These are phyloP conservation scores for Trichophyton simii DNA, from an alignment of 2,329 filamentous ascomycete genomes.

Conservation along the genomic window DNA sequence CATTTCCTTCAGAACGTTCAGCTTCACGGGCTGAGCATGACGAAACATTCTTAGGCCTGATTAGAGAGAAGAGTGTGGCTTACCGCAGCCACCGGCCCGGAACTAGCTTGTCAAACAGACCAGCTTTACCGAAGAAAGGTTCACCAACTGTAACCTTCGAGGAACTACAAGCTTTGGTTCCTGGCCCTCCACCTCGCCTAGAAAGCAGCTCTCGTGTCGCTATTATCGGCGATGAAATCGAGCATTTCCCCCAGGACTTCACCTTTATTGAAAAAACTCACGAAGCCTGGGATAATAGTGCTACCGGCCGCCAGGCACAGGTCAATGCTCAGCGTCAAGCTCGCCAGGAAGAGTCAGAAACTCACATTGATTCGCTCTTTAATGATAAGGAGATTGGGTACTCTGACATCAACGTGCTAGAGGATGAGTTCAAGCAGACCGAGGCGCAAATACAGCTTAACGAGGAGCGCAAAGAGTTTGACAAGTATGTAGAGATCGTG, in stretches of 20 bases:
- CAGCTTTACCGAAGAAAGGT: slow-evolving; percentile 22
- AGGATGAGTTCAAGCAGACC: slow-evolving; percentile 43
- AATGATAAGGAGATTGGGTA: slow-evolving; percentile 46
- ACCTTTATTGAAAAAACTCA: slow-evolving; percentile 31
- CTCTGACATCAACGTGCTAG: slow-evolving; percentile 43
- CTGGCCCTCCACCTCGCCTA: slow-evolving; percentile 22
- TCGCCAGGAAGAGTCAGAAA: slow-evolving; percentile 42
- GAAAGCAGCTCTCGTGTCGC: slow-evolving; percentile 24
- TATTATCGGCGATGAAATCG: slow-evolving; percentile 23
- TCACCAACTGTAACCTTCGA: slow-evolving; percentile 20
- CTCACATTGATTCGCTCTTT: slow-evolving; percentile 42
- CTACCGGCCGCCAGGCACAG: slow-evolving; percentile 32
- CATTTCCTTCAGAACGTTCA: slow-evolving; percentile 7
- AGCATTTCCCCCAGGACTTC: slow-evolving; percentile 31
- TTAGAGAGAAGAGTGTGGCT: slow-evolving; percentile 34
- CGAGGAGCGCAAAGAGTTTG: slow-evolving; percentile 42
- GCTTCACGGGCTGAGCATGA: slow-evolving; percentile 23
- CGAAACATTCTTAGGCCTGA: slow-evolving; percentile 37
- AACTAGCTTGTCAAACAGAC: slow-evolving; percentile 18
- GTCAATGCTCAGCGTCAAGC: slow-evolving; percentile 37
- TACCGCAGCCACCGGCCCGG: slow-evolving; percentile 23
- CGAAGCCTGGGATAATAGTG: slow-evolving; percentile 36
- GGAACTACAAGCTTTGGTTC: slow-evolving; percentile 26
- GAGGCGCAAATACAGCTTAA: slow-evolving; percentile 41
- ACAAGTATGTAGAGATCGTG: slow-evolving; percentile 38